Conservation (phyloP, 2,329 filamentous ascomycete genomes). For the Xylariaceae sp. region DNA sequence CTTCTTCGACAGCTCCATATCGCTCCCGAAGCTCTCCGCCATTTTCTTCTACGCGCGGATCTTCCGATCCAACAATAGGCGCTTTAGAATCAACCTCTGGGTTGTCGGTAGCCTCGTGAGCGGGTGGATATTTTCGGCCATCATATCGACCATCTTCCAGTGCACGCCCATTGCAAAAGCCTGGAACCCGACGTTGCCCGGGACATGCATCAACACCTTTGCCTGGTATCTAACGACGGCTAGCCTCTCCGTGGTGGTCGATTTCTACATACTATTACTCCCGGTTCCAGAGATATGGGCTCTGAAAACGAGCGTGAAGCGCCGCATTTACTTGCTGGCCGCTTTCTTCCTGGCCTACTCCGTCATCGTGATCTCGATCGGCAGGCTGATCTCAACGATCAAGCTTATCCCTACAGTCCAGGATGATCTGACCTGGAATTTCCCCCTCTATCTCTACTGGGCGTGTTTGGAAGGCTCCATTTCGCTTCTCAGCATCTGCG, state of each 20-base stretch:
- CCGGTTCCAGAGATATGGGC: slow-evolving; percentile 16
- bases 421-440: slow-evolving; percentile 12
- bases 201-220: slow-evolving; percentile 12
- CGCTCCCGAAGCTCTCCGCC: slow-evolving; percentile 19
- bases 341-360: slow-evolving; percentile 21
- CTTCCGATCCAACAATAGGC: slow-evolving; percentile 13
- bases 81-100: slow-evolving; percentile 12
- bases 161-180: slow-evolving; percentile 12
- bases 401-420: slow-evolving; percentile 7
- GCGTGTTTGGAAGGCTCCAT: slow-evolving; percentile 16
- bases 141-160: slow-evolving; percentile 10
- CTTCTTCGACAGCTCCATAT: slow-evolving; percentile 19
- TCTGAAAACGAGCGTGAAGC: slow-evolving; percentile 12
- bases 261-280: slow-evolving; percentile 16
- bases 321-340: slow-evolving; percentile 12
- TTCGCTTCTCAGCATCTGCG: slow-evolving; percentile 17
- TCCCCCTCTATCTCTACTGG: slow-evolving; percentile 17
- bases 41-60: slow-evolving; percentile 19
- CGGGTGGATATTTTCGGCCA: slow-evolving; percentile 1
- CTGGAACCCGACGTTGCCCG: slow-evolving; percentile 5
- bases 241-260: slow-evolving; percentile 11
- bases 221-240: slow-evolving; percentile 14
- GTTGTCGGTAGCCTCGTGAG: slow-evolving; percentile 7
- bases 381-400: slow-evolving; percentile 13
- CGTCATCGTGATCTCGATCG: slow-evolving; percentile 20